These are phyloP conservation scores for Backusella circina DNA, from an alignment of 192 early-diverging fungal genomes.

Conservation along the genomic window DNA sequence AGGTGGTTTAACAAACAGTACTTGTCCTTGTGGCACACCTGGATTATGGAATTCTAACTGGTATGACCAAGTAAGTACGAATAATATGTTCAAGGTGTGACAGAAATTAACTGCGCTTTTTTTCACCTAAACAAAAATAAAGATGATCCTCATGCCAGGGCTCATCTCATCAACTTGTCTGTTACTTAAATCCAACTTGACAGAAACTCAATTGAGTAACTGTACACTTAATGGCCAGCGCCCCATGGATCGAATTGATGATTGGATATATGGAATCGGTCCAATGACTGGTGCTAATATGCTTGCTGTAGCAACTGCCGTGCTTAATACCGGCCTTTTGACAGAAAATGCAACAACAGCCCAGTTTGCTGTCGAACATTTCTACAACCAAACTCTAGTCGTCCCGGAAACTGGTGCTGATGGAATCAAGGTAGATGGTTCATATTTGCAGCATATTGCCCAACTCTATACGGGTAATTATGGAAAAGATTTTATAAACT, in stretches of 20 bases:
- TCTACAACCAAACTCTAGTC: slow-evolving; percentile 13
- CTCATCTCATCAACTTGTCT: slow-evolving; percentile 18
- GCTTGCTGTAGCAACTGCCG: slow-evolving; percentile 14
- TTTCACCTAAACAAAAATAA: not conserved
- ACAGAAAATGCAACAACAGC: slow-evolving; percentile 15
- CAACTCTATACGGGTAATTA: slow-evolving; percentile 26
- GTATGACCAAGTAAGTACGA: slow-evolving; percentile 27
- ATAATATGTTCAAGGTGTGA: not conserved
- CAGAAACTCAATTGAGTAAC: not conserved
- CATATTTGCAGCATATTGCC: slow-evolving; percentile 24
- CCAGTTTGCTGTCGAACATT: slow-evolving; percentile 1
- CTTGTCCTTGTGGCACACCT: slow-evolving; percentile 31
- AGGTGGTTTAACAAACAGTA: slow-evolving; percentile 22
- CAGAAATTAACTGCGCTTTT: not conserved
- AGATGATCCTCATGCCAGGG: slow-evolving; percentile 16
- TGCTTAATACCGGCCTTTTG: slow-evolving; percentile 8
- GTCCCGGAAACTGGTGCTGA: not conserved
- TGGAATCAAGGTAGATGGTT: slow-evolving; percentile 24
- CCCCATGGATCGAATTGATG: slow-evolving; percentile 7
- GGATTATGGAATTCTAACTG: slow-evolving; percentile 31
- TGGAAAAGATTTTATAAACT: slow-evolving; percentile 20
- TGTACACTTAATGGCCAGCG: slow-evolving; percentile 12
- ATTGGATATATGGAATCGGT: slow-evolving; percentile 14
- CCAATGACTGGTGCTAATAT: slow-evolving; percentile 23
- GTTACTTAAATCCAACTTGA: slow-evolving; percentile 6